Percentiles rank a stretch among this genome's conserved stretches.
Conservation (phyloP, 257 asterid genomes). For the Solanum acaule region DNA sequence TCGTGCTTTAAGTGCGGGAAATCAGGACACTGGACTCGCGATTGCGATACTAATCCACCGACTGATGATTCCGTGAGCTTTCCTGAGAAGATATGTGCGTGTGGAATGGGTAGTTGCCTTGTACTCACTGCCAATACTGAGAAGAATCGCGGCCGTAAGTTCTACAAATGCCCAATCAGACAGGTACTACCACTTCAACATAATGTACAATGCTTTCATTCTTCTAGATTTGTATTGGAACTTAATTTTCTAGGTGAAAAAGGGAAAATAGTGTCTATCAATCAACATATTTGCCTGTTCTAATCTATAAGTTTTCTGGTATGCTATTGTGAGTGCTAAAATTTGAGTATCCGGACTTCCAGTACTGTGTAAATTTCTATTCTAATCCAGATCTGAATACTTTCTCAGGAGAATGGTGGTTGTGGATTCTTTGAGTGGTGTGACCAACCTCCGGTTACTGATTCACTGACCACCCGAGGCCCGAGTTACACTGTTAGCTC, state of each 20-base stretch:
- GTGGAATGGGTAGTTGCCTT: conserved; percentile 3
- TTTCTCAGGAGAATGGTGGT: conserved; percentile 13
- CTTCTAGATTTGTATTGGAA: background rate
- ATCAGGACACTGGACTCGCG: conserved; percentile 11
- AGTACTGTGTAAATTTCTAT: background rate
- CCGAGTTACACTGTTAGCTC: background rate
- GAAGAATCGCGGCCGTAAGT: conserved; percentile 11
- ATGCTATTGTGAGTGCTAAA: background rate
- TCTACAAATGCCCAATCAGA: conserved; percentile 13
- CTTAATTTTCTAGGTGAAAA: background rate
- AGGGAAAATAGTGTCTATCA: background rate
- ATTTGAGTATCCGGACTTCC: background rate
- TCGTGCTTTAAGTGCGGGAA: conserved; percentile 7
- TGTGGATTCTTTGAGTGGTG: conserved; percentile 19
- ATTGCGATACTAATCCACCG: background rate
- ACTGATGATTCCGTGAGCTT: background rate
- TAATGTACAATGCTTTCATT: background rate
- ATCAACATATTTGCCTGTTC: background rate
- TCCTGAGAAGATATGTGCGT: conserved; percentile 8
- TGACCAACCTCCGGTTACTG: background rate
- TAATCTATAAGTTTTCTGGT: background rate
- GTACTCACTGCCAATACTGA: conserved; percentile 11
- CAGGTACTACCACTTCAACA: background rate
- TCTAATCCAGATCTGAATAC: background rate
- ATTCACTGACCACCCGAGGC: background rate